These are phyloP conservation scores for Penicillium samsonianum DNA, from an alignment of 495 filamentous ascomycete genomes.

Conservation along the genomic window DNA sequence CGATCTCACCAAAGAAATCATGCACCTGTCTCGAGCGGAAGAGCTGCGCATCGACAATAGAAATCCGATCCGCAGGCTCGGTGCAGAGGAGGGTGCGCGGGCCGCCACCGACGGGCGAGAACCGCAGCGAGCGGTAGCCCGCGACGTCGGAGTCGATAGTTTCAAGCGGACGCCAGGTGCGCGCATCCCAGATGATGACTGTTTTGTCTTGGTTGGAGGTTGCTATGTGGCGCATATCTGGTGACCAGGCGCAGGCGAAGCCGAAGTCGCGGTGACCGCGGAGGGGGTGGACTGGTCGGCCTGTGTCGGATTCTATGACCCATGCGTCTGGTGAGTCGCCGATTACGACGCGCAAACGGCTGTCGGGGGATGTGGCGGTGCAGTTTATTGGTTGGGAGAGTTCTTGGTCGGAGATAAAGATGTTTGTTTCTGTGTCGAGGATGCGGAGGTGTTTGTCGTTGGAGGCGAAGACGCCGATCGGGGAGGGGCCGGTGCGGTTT, in stretches of 20 bases:
- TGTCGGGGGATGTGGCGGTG: conserved; percentile 75
- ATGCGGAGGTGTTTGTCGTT: conserved; percentile 79
- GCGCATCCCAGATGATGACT: conserved; percentile 83
- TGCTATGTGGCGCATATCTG: conserved; percentile 83
- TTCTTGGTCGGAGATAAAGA: conserved; percentile 58
- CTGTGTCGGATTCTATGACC: conserved; percentile 65
- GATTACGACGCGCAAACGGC: conserved; percentile 77
- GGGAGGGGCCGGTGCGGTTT: conserved; percentile 59
- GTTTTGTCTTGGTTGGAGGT: conserved; percentile 89
- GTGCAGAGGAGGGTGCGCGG: conserved; percentile 72
- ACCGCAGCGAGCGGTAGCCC: conserved; percentile 74
- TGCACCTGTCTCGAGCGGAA: conserved; percentile 71
- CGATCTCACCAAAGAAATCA: conserved; percentile 85
- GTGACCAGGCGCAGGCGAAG: conserved; percentile 90
- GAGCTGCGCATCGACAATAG: conserved; percentile 71
- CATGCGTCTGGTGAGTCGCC: conserved; percentile 60
- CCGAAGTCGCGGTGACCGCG: conserved; percentile 76
- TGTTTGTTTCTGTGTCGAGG: conserved; percentile 70
- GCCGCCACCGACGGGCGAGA: conserved; percentile 77
- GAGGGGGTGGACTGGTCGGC: conserved; percentile 57
- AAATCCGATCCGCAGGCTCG: conserved; percentile 83
- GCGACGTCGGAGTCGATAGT: conserved; percentile 74
- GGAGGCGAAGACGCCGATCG: conserved; percentile 75
- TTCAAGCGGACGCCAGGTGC: conserved; percentile 65
- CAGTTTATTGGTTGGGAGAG: conserved; percentile 79